Evolutionary conservation across 805 yeast genomes (phyloP).

Genomic region (baker's yeast (Saccharomyces cerevisiae)): DNA sequence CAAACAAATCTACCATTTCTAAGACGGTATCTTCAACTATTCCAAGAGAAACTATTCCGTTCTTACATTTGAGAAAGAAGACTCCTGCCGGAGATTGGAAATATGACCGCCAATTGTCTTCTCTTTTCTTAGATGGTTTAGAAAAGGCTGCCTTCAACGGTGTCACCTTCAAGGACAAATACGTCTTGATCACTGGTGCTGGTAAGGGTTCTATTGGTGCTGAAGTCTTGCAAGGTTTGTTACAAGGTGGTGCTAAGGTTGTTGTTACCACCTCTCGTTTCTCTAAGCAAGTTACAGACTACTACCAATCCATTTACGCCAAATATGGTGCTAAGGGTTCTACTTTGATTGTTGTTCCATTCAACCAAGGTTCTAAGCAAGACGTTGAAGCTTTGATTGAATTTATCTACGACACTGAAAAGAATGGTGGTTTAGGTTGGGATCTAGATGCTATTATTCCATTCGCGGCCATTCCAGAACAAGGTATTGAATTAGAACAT

Average conservation of each 20-base stretch:
- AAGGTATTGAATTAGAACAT: constrained; percentile 88
- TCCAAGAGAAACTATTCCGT: constrained; percentile 84
- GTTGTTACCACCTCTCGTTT: constrained; percentile 93
- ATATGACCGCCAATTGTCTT: constrained; percentile 71
- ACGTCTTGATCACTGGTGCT: constrained; percentile 92
- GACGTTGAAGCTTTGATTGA: constrained; percentile 82
- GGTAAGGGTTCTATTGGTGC: constrained; percentile 99
- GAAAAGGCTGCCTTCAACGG: constrained; percentile 94
- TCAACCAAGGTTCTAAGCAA: constrained; percentile 94
- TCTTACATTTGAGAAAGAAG: constrained; percentile 85
- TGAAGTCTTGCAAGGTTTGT: constrained; percentile 86
- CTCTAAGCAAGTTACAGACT: constrained; percentile 90
- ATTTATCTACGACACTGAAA: constrained; percentile 74
- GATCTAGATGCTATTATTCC: constrained; percentile 94
- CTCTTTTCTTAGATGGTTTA: constrained; percentile 76
- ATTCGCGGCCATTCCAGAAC: constrained; percentile 98
- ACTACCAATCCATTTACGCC: constrained; percentile 87
- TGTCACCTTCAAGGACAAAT: constrained; percentile 78
- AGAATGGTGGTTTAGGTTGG: constrained; percentile 94
- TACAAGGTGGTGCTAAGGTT: constrained; percentile 97
- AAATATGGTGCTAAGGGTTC: constrained; percentile 90
- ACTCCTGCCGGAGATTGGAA: constrained; percentile 66
- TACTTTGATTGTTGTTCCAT: constrained; percentile 90
- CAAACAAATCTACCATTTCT: constrained; percentile 57
- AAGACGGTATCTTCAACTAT: constrained; percentile 68